phyloP scores from a whole-genome alignment of 352 stramenopile species.

The Pythium sp. region DNA sequence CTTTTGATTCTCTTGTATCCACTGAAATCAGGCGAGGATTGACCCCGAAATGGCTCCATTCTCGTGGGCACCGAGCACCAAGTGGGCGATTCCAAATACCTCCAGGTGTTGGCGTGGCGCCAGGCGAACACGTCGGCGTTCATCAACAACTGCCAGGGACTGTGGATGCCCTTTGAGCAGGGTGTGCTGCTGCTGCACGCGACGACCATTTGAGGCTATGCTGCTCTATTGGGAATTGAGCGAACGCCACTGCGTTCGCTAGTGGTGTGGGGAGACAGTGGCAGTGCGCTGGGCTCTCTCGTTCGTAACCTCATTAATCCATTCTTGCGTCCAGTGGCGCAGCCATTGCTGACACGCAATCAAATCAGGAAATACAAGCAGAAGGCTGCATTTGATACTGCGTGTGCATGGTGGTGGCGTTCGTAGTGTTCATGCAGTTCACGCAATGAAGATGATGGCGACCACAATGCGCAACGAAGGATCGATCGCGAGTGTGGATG shows the following conservation, averaged over 20 bases:
- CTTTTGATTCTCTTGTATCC: background rate
- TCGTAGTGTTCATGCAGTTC: background rate
- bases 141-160: background rate
- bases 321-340: background rate
- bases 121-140: background rate
- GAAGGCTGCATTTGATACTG: background rate
- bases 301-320: background rate
- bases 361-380: background rate
- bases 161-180: constrained; percentile 9
- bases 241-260: background rate
- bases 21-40: background rate
- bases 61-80: background rate
- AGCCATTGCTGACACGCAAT: background rate
- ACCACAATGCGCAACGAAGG: background rate
- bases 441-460: background rate
- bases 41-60: constrained; percentile 1
- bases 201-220: background rate
- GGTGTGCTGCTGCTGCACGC: background rate
- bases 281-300: background rate
- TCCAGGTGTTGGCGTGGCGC: background rate
- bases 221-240: background rate
- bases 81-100: background rate
- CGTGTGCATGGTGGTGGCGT: background rate
- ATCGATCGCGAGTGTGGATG: background rate
- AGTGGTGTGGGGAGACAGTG: background rate